Evolutionary conservation across 1,284 basidiomycete genomes (phyloP).

Genomic region (Athelia psychrophila): DNA sequence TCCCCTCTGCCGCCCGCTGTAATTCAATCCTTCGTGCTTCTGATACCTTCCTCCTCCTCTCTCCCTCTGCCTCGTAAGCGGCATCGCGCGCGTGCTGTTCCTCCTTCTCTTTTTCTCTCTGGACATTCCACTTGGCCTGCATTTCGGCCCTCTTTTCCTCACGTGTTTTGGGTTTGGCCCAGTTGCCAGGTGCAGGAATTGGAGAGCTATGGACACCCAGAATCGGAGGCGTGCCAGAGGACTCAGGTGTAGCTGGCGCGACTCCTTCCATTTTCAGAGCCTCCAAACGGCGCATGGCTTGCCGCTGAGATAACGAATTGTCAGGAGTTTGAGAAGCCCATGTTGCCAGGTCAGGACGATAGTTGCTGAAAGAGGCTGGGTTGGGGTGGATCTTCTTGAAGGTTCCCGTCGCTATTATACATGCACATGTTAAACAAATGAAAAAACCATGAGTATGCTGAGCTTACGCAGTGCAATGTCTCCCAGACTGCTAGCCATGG

Average conservation of each 20-base stretch:
- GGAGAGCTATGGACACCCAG: no score
- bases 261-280: background rate
- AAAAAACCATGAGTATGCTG: background rate
- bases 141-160: background rate
- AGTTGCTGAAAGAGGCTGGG: background rate
- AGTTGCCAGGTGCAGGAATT: no score
- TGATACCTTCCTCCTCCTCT: background rate
- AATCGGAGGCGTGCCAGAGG: no score
- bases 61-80: background rate
- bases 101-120: background rate
- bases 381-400: background rate
- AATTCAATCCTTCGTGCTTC: no score
- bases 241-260: no score
- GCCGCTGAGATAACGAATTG: background rate
- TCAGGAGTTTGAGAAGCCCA: constrained; percentile 10
- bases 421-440: background rate
- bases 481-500: constrained; percentile 26
- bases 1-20: no score
- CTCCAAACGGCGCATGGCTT: background rate
- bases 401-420: constrained; percentile 14
- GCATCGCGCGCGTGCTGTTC: background rate
- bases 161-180: no score
- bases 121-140: background rate
- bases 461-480: constrained; percentile 17
- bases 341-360: constrained; percentile 3